Evolutionary conservation across 805 yeast species (phyloP), one percentile per base, ranked within the genome.

Genomic region (Candida tibetensis): DNA sequence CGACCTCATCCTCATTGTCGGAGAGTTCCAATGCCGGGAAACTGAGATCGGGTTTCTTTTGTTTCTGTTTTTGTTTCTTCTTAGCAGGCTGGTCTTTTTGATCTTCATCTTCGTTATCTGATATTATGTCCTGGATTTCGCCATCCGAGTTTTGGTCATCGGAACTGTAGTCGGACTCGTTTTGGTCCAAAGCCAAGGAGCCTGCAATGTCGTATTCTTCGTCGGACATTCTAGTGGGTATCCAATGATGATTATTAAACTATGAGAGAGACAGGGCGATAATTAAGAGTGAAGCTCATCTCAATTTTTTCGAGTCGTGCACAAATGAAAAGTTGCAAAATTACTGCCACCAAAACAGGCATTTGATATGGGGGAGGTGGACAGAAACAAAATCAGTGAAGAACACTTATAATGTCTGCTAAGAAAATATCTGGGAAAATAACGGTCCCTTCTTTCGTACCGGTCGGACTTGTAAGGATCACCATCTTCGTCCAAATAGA

Each of bases 201-300:
- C 76, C 67, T 17, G 85, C 83, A 49, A 82, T 83, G 54, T 83
- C 88, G 52, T 64, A 73, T 4, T 69, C 79, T 41, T 72, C 79
- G 39, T 69, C 77, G 41, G 60, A 52, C 64, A 56, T 55, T 26
- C 14, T 37, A 16, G 28, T 32, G 32, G 26, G 7, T 5, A n/a
- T n/a, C n/a, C n/a, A n/a, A n/a, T n/a, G n/a, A n/a, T n/a, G n/a
- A n/a, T 21, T 21, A 10, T 7, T 21, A 7, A 10, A 21, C 25
- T 21, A 10, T 21, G 25, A 21, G 25, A 7, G 25, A 21, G 25
- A 21, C n/a, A n/a, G n/a, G n/a, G n/a, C n/a, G n/a, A 10, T 10
- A 21, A 7, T 21, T 21, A 21, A 8, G 19, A 9, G 19, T 9
- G 38, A 35, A 22, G 38, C 38, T 35, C 38, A 35, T 35, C 38